A percentile compares a stretch with the other conserved stretches of the same genome.
phyloP scores from a whole-genome alignment of 257 asterid genomes.

The Nicotiana undulata region DNA sequence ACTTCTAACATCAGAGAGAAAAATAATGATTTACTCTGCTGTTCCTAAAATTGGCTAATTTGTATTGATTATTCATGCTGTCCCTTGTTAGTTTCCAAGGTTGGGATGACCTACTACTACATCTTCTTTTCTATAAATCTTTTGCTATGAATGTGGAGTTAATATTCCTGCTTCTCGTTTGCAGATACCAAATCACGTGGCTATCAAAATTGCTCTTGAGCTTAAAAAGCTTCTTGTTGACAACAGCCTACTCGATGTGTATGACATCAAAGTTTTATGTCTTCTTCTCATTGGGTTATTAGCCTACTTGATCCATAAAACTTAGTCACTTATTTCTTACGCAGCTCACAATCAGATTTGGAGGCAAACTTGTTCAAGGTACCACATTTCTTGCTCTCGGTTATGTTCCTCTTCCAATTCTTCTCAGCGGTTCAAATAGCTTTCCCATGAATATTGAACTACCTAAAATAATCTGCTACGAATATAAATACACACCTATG shows the following conservation, averaged over 20 bases:
- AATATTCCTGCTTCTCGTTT: conserved; percentile 14
- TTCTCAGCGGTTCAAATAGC: background rate
- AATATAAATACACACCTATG: too few relatives aligned
- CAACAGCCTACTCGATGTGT: conserved; percentile 97
- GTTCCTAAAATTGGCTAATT: background rate
- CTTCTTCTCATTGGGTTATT: conserved; percentile 4
- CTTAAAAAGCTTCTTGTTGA: conserved; percentile 93
- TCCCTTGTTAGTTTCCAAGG: background rate
- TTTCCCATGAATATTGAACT: background rate
- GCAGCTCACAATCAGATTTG: conserved; percentile 92
- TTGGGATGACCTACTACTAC: background rate
- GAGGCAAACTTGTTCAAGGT: conserved; percentile 97
- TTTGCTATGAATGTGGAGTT: background rate
- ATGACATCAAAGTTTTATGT: conserved; percentile 20
- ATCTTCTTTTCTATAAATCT: background rate
- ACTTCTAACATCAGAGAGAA: background rate
- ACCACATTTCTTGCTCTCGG: conserved; percentile 12
- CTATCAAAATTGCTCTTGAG: conserved; percentile 91
- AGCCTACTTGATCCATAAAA: conserved; percentile 3
- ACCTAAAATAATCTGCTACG: background rate
- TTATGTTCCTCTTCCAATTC: background rate
- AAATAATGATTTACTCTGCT: background rate
- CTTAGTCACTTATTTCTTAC: background rate
- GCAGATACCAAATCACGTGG: conserved; percentile 98
- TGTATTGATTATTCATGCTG: background rate